Evolutionary conservation across 305 asterid species (phyloP), one percentile per base, ranked within the genome.

Genomic region (Salvia sclarea): DNA sequence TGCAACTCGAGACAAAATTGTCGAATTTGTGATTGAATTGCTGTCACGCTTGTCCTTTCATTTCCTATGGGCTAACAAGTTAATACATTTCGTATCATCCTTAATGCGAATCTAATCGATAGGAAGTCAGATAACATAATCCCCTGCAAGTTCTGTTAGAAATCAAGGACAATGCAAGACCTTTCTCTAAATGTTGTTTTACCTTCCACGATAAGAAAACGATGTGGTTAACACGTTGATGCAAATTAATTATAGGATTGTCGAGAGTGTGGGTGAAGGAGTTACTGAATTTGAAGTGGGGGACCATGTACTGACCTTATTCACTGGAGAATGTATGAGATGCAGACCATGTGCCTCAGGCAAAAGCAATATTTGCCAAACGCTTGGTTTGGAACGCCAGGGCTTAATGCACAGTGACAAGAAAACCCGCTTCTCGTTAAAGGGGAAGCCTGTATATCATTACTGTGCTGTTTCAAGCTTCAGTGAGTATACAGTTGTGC

Each of bases 381-480:
- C 73, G 28, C 83, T 93, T 47, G 96, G 96, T 12, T 78, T 93
- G 84, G 95, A 93, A 76, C 91, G 94, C 24, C 85, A 81, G 72
- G 98, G 98, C 18, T 70, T 93, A 47, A 93, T 93, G 98, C 97
- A 93, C 68, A 82, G 88, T 66, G 96, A 93, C 77, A 84, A 83
- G 74, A 75, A 80, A 78, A 91, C 93, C 44, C 91, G 97, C 68
- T 91, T 91, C 88, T 86, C 81, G 7, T 63, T 91, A 28, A 86
- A 82, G 38, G 95, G 97, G 57, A 91, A 84, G 67, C 90, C 88
- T 10, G 31, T 89, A 21, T 91, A 79, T 78, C 98, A 93, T 52
- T 93, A 90, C 56, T 93, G 98, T 64, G 96, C 97, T 13, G 96
- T 93, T 82, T 93, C 98, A 22, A 93, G 98, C 82, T 91, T 91